Evolutionary conservation across 352 stramenopile genomes (phyloP), one percentile per base, ranked within the genome.

Genomic region (Peronosclerospora sorghi): DNA sequence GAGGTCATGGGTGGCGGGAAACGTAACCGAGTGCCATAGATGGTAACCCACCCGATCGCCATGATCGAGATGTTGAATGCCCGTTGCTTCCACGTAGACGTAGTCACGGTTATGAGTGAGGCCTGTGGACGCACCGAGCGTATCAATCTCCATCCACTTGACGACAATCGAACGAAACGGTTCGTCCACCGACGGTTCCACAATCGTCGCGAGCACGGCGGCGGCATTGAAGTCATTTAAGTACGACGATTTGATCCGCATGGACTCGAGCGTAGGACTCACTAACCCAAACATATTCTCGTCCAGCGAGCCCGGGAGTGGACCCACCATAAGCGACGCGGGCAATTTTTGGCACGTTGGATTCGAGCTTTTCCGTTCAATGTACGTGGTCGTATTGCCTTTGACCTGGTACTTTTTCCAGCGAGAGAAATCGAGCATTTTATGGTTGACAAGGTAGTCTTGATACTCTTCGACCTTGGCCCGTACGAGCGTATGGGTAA

Each of bases 41-140:
- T 81, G 71, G 38, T 63, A 80, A 5, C 63, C 60, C 1, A 79
- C 19, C 9, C 54, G 49, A n/a, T 70, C 58, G 3, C 58, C 64
- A 7, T 34, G 48, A 10, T 37, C 12, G 7, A 66, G 51, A 20
- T 35, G n/a, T 2, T 44, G 56, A 21, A 59, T 45, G 3, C 64
- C 67, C 0, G 51, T 68, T 36, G 56, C 45, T 51, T 76, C 58
- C 14, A 74, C 28, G 36, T 71, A 74, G 15, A 80, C 35, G 26
- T 51, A 71, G 32, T 38, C 32, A 12, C 32, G 32, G 15, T 54
- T 51, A 18, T 41, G 45, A 2, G 56, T 41, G 2, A 67, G 38
- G 18, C 56, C 54, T 7, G 41, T 32, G 0, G 47, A 49, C 0
- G 43, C 40, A 9, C 39, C 1, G 0, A 45, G 57, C 10, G 45